Percentiles rank a stretch among this genome's conserved stretches.
Evolutionary conservation across 345 rosid genomes (phyloP).

Genomic region (Eutrema heterophyllum): DNA sequence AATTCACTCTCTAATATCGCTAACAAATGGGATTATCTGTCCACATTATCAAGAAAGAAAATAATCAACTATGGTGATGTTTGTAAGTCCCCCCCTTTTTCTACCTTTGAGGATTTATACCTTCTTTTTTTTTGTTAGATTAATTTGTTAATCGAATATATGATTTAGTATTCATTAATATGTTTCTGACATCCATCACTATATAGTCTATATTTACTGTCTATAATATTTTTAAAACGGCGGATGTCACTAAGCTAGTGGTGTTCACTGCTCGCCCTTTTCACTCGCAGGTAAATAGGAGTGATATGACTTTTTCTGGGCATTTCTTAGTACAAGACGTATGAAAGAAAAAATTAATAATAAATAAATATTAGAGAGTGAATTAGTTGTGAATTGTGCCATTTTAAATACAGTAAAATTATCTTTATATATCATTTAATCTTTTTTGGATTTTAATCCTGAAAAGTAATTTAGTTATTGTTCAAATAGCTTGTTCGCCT

Average conservation of each 20-base stretch:
- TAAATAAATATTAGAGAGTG: too few species aligned
- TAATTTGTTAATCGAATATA: not conserved
- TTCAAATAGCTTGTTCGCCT: too few species aligned
- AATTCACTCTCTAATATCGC: too few species aligned
- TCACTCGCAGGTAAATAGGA: not conserved
- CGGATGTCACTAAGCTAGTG: not conserved
- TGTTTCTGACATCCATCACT: not conserved
- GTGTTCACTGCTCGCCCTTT: not conserved
- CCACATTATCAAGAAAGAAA: too few species aligned
- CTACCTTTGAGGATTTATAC: not conserved
- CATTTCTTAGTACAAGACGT: not conserved
- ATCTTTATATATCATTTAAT: not conserved
- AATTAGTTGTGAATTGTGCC: not conserved
- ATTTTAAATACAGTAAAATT: not conserved
- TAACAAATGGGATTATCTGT: too few species aligned
- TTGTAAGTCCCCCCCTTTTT: too few species aligned
- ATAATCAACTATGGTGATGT: too few species aligned
- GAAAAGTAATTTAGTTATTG: not conserved
- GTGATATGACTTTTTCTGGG: not conserved
- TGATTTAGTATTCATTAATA: not conserved
- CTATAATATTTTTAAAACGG: not conserved
- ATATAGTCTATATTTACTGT: not conserved
- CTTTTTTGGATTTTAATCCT: not conserved
- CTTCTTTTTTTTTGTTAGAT: not conserved
- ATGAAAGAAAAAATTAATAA: too few species aligned